These are phyloP conservation scores for Calonectria pseudoreteaudii DNA, from an alignment of 2,329 filamentous ascomycete species.

Conservation along the genomic window DNA sequence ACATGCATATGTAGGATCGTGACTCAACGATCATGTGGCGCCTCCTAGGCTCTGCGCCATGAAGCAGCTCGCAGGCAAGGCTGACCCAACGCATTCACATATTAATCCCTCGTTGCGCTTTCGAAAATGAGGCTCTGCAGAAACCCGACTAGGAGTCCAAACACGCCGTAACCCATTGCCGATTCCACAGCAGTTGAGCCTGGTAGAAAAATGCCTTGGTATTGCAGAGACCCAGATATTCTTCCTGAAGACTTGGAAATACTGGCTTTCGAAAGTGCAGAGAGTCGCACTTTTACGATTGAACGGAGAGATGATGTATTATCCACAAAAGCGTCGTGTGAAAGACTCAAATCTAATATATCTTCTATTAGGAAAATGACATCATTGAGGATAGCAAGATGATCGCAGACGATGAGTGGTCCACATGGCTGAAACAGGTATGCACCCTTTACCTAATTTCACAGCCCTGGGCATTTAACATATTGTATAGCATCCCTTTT, in stretches of 20 bases:
- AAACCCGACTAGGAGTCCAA: background rate
- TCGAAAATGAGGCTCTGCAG: background rate
- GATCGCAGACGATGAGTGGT: background rate
- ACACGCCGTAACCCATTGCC: background rate
- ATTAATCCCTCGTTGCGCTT: background rate
- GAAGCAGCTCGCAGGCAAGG: background rate
- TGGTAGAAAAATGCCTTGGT: constrained; percentile 6
- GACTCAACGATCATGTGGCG: background rate
- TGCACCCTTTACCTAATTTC: background rate
- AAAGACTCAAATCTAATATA: no score
- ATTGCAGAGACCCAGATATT: background rate
- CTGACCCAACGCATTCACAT: background rate
- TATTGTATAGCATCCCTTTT: background rate
- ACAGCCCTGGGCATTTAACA: background rate
- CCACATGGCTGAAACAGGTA: background rate
- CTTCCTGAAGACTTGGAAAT: background rate
- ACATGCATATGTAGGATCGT: background rate
- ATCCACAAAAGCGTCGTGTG: background rate
- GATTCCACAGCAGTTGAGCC: background rate
- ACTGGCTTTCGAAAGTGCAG: background rate
- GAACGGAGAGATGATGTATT: background rate
- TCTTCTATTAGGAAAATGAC: background rate
- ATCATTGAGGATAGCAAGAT: background rate
- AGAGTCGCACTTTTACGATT: background rate
- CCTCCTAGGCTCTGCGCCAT: background rate